Evolutionary conservation across 1,284 basidiomycete species (phyloP).

Genomic region (Boletellus deceptivus): DNA sequence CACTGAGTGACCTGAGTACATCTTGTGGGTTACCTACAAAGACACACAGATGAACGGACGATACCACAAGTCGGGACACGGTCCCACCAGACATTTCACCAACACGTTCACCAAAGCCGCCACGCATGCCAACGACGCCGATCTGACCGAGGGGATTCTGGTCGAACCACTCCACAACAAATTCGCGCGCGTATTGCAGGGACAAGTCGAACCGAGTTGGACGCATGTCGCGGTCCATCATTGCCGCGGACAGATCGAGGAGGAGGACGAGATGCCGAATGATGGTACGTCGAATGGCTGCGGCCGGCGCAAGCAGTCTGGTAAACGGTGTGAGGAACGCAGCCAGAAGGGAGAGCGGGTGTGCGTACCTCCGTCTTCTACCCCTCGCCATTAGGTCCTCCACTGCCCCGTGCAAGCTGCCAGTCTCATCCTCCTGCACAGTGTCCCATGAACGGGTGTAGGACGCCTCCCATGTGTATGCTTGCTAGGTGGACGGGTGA

Average conservation of each 20-base stretch:
- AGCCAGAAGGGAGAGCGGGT: not conserved
- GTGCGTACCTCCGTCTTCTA: conserved; percentile 72
- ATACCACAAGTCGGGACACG: not conserved
- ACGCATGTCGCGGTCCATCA: conserved; percentile 95
- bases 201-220: conserved; percentile 90
- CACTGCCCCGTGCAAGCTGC: conserved; percentile 88
- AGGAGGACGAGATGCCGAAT: conserved; percentile 93
- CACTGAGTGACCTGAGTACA: conserved; percentile 80
- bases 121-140: conserved; percentile 88
- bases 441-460: conserved; percentile 96
- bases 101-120: conserved; percentile 83
- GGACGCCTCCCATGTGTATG: conserved; percentile 94
- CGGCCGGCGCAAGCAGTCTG: conserved; percentile 76
- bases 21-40: conserved; percentile 89
- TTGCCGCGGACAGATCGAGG: conserved; percentile 87
- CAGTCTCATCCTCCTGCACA: conserved; percentile 93
- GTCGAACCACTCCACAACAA: conserved; percentile 97
- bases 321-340: conserved; percentile 7
- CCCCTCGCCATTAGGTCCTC: conserved; percentile 85
- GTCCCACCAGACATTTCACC: conserved; percentile 83
- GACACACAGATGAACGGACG: not conserved
- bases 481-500: conserved; percentile 46
- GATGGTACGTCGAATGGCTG: conserved; percentile 91
- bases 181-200: conserved; percentile 86
- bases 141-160: conserved; percentile 99